Conservation (phyloP, 495 filamentous ascomycete species). For the Friedmanniomyces endolithicus region DNA sequence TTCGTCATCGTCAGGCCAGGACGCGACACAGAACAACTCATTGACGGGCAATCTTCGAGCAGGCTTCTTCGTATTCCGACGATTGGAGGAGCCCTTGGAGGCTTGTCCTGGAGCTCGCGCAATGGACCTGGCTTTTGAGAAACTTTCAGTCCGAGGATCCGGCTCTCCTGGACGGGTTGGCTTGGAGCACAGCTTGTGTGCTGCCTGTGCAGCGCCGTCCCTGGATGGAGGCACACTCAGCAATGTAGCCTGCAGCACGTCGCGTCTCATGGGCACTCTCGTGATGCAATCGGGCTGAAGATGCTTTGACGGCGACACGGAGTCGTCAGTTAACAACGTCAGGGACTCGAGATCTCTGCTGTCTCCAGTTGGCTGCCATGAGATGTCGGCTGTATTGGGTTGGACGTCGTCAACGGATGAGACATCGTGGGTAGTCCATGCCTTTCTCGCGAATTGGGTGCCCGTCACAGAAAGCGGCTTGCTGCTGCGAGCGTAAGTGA, state of each 20-base stretch:
- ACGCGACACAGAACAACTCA: slow-evolving; percentile 5
- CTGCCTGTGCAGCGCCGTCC: too few species aligned
- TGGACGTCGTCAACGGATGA: slow-evolving; percentile 1
- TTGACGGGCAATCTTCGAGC: slow-evolving; percentile 9
- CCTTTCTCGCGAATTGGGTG: slow-evolving; percentile 6
- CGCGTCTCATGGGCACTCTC: neutral
- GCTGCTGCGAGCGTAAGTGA: slow-evolving; percentile 10
- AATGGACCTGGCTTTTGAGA: neutral
- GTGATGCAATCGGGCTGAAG: neutral
- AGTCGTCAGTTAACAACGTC: neutral
- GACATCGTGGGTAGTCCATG: slow-evolving; percentile 3
- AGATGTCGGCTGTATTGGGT: neutral
- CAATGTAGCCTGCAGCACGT: neutral
- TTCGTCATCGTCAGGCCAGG: neutral
- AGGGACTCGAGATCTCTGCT: neutral
- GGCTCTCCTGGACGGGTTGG: neutral
- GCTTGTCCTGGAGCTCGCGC: neutral
- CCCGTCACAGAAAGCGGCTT: slow-evolving; percentile 13
- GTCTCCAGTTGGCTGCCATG: neutral
- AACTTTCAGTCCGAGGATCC: neutral
- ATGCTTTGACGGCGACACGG: neutral
- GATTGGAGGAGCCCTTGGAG: neutral
- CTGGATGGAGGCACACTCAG: neutral
- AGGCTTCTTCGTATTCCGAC: neutral
- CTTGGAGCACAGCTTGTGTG: neutral